Conservation (phyloP, 306 rosid species). For the Glycine latifolia region DNA sequence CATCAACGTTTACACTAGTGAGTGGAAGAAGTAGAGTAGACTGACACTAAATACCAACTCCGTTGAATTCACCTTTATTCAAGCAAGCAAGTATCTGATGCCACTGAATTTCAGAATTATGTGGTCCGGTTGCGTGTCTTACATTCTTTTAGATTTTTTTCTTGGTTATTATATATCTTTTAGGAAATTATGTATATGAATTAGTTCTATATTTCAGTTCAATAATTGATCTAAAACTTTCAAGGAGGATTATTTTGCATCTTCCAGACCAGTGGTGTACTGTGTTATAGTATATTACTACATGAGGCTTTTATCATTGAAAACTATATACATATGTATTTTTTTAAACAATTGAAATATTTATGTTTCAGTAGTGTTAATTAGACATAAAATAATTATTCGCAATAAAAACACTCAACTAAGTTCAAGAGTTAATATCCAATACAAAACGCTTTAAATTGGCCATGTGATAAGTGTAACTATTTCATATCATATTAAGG, state of each 20-base stretch:
- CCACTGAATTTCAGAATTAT: conserved; percentile 42
- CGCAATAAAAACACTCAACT: not conserved
- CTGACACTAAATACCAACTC: conserved; percentile 37
- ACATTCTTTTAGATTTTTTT: conserved; percentile 26
- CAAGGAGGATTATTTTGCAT: not conserved
- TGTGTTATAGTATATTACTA: not conserved
- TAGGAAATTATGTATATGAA: not conserved
- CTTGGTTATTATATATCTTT: too few species aligned
- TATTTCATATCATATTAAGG: too few species aligned
- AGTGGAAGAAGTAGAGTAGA: not conserved
- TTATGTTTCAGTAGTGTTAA: not conserved
- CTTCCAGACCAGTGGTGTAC: not conserved
- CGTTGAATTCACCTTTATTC: conserved; percentile 31
- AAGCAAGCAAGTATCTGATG: conserved; percentile 47
- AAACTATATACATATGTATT: not conserved
- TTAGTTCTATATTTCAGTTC: not conserved
- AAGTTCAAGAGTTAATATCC: not conserved
- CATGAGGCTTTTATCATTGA: not conserved
- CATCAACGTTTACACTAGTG: not conserved
- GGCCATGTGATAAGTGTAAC: too few species aligned
- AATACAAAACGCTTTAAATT: not conserved
- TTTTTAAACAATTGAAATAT: too few species aligned
- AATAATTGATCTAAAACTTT: not conserved
- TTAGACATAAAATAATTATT: not conserved
- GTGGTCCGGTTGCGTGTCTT: conserved; percentile 56